A percentile compares a stretch with the other conserved stretches of the same genome.
Evolutionary conservation across 345 rosid genomes (phyloP).

Genomic region (Aurinia saxatilis): DNA sequence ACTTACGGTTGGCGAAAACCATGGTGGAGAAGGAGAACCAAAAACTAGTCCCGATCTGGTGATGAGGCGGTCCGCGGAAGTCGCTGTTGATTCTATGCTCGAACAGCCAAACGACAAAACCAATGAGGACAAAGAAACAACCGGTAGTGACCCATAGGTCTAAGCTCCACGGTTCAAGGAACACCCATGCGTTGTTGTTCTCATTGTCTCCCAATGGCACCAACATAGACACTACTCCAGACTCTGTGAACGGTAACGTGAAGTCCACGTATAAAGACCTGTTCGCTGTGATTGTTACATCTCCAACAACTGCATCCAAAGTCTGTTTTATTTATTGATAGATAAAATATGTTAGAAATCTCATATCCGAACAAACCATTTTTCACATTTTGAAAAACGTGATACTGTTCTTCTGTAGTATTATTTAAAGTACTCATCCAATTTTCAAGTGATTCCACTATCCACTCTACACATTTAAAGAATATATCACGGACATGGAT

Average conservation of each 20-base stretch:
- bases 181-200: constrained; percentile 50
- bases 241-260: constrained; percentile 58
- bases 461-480: too few species aligned
- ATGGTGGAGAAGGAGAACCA: constrained; percentile 34
- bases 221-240: constrained; percentile 68
- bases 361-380: too few species aligned
- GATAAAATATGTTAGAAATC: background rate
- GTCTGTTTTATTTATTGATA: constrained; percentile 25
- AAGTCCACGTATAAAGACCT: constrained; percentile 55
- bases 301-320: constrained; percentile 62
- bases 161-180: constrained; percentile 58
- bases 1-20: constrained; percentile 29
- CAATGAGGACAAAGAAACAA: constrained; percentile 49
- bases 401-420: too few species aligned
- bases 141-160: constrained; percentile 55
- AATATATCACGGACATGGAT: too few species aligned
- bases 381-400: too few species aligned
- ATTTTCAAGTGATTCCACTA: too few species aligned
- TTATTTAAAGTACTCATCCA: too few species aligned
- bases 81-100: constrained; percentile 63
- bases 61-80: constrained; percentile 38
- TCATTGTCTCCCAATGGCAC: constrained; percentile 39
- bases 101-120: constrained; percentile 59
- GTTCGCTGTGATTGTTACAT: constrained; percentile 43
- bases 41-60: constrained; percentile 28